These are phyloP conservation scores for Lichtheimia hyalospora DNA, from an alignment of 371 early-diverging fungal species.

Conservation along the genomic window DNA sequence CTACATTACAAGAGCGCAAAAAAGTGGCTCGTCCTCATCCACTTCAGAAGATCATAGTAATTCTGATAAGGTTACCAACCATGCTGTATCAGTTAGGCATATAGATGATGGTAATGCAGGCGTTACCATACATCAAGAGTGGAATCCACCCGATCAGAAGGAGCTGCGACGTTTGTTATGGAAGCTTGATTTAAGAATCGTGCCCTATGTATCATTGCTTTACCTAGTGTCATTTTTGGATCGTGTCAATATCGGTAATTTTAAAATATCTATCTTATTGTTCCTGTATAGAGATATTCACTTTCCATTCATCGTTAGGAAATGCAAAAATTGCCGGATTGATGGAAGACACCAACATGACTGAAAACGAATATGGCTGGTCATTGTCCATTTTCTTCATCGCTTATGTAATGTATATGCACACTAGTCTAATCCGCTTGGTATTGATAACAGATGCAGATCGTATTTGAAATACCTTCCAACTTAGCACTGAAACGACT, in stretches of 20 bases:
- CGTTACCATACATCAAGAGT: too few species aligned
- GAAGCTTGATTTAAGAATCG: constrained; percentile 23
- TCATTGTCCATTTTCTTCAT: constrained; percentile 64
- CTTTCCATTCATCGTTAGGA: constrained; percentile 21
- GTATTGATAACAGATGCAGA: constrained; percentile 18
- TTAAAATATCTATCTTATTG: background rate
- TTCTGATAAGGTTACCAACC: too few species aligned
- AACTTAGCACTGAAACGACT: constrained; percentile 67
- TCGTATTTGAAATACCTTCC: constrained; percentile 70
- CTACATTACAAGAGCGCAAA: too few species aligned
- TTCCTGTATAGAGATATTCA: background rate
- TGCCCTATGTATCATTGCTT: constrained; percentile 41
- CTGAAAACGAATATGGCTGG: constrained; percentile 52
- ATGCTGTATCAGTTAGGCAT: too few species aligned
- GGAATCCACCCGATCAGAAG: constrained; percentile 1
- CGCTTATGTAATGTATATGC: constrained; percentile 51
- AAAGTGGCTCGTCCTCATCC: too few species aligned
- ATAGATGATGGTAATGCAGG: too few species aligned
- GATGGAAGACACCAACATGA: constrained; percentile 39
- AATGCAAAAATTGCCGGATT: constrained; percentile 63
- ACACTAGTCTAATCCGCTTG: background rate
- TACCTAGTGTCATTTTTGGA: constrained; percentile 56
- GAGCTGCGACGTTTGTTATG: constrained; percentile 13
- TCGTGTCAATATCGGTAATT: constrained; percentile 51
- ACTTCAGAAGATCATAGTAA: too few species aligned